Conservation (phyloP, 805 yeast genomes). For the Yarrowia hollandica region DNA sequence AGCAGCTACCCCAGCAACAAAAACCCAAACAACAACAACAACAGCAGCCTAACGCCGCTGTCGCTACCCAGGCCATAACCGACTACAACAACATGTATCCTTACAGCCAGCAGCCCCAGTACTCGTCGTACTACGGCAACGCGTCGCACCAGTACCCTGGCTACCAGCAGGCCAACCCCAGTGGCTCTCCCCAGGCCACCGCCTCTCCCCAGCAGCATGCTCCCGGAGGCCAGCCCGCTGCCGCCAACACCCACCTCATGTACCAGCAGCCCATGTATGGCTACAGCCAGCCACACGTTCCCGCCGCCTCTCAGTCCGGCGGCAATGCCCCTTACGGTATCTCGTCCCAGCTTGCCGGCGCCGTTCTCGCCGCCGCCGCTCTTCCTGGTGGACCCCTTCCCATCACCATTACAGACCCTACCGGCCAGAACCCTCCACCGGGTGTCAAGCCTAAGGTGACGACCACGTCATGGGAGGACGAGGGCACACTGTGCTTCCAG, state of each 20-base stretch:
- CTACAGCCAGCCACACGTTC: constrained; percentile 27
- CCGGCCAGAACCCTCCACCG: constrained; percentile 45
- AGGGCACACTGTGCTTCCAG: constrained; percentile 78
- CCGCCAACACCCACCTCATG: constrained; percentile 20
- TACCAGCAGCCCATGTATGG: constrained; percentile 30
- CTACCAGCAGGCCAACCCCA: constrained; percentile 22
- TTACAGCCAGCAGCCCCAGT: constrained; percentile 30
- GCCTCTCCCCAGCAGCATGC: constrained; percentile 28
- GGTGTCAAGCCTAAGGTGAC: constrained; percentile 59
- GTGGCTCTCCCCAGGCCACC: constrained; percentile 20
- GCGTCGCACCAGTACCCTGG: constrained; percentile 29
- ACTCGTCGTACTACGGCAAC: constrained; percentile 28
- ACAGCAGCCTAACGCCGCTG: too few species aligned
- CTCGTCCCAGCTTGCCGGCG: constrained; percentile 26
- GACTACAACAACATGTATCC: constrained; percentile 16
- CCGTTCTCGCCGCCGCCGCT: constrained; percentile 25
- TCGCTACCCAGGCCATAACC: neutral
- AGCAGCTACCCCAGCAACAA: constrained; percentile 7
- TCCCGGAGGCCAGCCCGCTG: constrained; percentile 24
- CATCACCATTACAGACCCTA: constrained; percentile 42
- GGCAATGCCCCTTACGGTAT: constrained; percentile 26
- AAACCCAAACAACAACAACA: too few species aligned
- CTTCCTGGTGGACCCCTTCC: constrained; percentile 43
- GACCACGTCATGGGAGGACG: constrained; percentile 91
- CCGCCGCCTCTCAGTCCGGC: constrained; percentile 20